A percentile compares a stretch with the other conserved stretches of the same genome.
Conservation (phyloP, 208 protist species). For the Acanthamoeba quina region DNA sequence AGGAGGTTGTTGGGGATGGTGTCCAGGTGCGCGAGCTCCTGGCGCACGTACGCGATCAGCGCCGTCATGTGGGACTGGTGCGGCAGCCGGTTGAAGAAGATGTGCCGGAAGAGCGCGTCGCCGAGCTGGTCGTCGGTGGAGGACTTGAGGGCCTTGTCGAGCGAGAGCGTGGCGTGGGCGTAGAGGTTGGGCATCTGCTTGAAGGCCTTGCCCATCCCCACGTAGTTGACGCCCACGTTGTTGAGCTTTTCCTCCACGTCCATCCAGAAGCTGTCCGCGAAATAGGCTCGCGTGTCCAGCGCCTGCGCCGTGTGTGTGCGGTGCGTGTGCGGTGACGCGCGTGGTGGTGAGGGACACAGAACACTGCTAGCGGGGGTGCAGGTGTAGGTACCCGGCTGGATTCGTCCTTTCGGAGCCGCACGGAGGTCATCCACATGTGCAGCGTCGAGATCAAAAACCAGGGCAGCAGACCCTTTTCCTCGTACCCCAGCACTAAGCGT, state of each 20-base stretch:
- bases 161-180: not conserved
- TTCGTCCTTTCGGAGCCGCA: not conserved
- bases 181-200: constrained; percentile 38
- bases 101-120: constrained; percentile 26
- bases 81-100: constrained; percentile 37
- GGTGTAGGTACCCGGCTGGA: not conserved
- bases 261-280: constrained; percentile 43
- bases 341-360: too few species aligned
- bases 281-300: constrained; percentile 1
- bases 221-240: constrained; percentile 41
- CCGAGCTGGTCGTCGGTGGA: constrained; percentile 2
- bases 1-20: constrained; percentile 41
- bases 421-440: constrained; percentile 35
- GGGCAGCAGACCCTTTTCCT: constrained; percentile 28
- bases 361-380: not conserved
- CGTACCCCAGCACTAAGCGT: constrained; percentile 7
- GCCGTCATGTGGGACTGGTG: constrained; percentile 31
- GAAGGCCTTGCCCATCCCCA: constrained; percentile 51
- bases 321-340: too few species aligned
- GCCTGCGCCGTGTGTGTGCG: not conserved
- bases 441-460: constrained; percentile 36
- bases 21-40: constrained; percentile 1
- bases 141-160: constrained; percentile 51
- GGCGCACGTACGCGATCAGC: constrained; percentile 24
- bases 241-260: constrained; percentile 55